phyloP scores from a whole-genome alignment of 1,284 basidiomycete species.

The Cystobasidium sp. region DNA sequence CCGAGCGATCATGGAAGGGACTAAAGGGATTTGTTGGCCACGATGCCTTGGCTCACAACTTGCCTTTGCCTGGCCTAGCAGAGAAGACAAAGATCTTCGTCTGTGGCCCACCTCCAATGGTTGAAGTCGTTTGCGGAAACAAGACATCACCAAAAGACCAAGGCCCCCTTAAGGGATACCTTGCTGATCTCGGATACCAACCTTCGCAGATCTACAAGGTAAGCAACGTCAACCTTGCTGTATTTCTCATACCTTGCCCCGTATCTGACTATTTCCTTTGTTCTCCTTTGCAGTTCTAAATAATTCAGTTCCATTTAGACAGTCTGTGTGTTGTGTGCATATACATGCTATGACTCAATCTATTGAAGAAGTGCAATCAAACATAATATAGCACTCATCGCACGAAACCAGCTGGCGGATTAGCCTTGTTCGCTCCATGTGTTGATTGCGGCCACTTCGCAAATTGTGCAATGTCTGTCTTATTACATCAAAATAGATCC shows the following conservation, averaged over 20 bases:
- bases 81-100: conserved; percentile 87
- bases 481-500: too few species aligned
- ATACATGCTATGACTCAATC: too few species aligned
- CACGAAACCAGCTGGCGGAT: too few species aligned
- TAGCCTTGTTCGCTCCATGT: too few species aligned
- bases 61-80: conserved; percentile 69
- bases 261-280: neutral
- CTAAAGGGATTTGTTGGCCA: conserved; percentile 63
- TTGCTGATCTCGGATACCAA: conserved; percentile 82
- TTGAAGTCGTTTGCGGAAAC: conserved; percentile 69
- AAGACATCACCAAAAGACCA: conserved; percentile 65
- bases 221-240: neutral
- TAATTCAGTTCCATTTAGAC: too few species aligned
- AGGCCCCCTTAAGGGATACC: conserved; percentile 76
- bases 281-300: conserved; percentile 14
- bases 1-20: conserved; percentile 73
- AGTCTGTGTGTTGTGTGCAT: too few species aligned
- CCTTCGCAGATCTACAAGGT: conserved; percentile 43
- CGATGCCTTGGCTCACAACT: conserved; percentile 73
- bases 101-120: conserved; percentile 65
- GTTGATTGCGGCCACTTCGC: too few species aligned
- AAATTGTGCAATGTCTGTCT: too few species aligned
- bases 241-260: neutral
- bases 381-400: too few species aligned
- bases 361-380: too few species aligned